phyloP scores from a whole-genome alignment of 768 basidiomycete genomes.

The Lactarius trivialis region DNA sequence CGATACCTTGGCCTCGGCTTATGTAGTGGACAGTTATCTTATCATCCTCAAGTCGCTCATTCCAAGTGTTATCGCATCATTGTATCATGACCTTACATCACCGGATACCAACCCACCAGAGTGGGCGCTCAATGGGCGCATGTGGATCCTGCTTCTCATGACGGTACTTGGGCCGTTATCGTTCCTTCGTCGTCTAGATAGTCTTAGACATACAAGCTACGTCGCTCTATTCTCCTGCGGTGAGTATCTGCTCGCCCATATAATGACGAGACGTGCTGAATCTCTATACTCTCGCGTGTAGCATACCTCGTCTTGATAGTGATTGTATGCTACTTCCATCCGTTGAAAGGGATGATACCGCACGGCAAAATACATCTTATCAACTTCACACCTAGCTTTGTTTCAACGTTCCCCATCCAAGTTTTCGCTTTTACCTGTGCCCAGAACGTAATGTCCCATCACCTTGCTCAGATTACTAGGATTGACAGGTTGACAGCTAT shows the following conservation, averaged over 20 bases:
- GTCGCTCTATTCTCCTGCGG: conserved; percentile 86
- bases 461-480: not conserved
- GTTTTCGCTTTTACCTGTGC: conserved; percentile 90
- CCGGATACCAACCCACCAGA: conserved; percentile 57
- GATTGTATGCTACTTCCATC: conserved; percentile 70
- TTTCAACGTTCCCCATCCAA: conserved; percentile 88
- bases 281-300: conserved; percentile 26
- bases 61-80: conserved; percentile 80
- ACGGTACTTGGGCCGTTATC: conserved; percentile 69
- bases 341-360: conserved; percentile 54
- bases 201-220: conserved; percentile 85
- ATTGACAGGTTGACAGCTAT: conserved; percentile 48
- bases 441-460: conserved; percentile 65
- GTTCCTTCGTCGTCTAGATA: conserved; percentile 79
- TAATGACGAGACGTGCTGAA: conserved; percentile 7
- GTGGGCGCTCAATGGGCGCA: conserved; percentile 70
- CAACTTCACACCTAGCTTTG: conserved; percentile 68
- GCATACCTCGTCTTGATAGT: conserved; percentile 78
- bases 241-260: conserved; percentile 34
- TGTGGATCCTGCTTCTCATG: conserved; percentile 82
- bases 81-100: conserved; percentile 74
- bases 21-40: conserved; percentile 50
- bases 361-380: conserved; percentile 65
- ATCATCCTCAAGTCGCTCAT: conserved; percentile 91
- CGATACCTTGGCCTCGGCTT: not conserved